Evolutionary conservation across 2,329 filamentous ascomycete genomes (phyloP), one percentile per base, ranked within the genome.

Genomic region (Cercospora sp.): DNA sequence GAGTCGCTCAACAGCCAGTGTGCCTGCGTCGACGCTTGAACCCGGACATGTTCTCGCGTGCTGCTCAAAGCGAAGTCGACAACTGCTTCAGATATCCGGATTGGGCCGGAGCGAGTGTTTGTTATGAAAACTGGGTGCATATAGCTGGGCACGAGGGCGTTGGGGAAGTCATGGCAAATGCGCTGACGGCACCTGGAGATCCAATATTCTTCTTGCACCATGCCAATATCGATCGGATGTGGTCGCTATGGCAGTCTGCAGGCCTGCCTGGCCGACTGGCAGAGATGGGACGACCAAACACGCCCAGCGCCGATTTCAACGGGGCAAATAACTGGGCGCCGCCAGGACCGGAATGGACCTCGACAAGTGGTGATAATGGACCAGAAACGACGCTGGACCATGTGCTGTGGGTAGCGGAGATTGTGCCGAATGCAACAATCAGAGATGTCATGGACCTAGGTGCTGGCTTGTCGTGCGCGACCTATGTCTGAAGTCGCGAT

Each of bases 201-300:
- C 71, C 71, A 0, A 69, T 73, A 13, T 73, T 73, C 60, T 73
- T 71, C 60, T 53, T 73, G 26, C 71, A 73, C 42, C 71, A 73
- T 60, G 67, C 71, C 39, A 73, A 73, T 58, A 69, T 73, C 20
- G 71, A 73, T 39, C 68, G 71, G 3, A 60, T 73, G 57, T 73
- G 66, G 65, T 72, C 61, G 65, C 51, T 62, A 45, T 73, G 71
- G 71, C 69, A 71, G 60, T 26, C 59, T n/a, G 65, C 67, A 12
- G 53, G 63, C 9, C 61, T 65, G 16, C 62, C 55, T 12, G 57
- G 33, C 7, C 64, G 70, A 7, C 53, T 72, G 31, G 63, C 36
- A 7, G 71, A 67, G 20, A 69, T 73, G 55, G 67, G 67, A 28
- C 64, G 71, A 48, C 68, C 71, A 1, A 73, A 73, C 31, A 67